Evolutionary conservation across 208 protist genomes (phyloP).

Genomic region (Trypanosoma scelopori): DNA sequence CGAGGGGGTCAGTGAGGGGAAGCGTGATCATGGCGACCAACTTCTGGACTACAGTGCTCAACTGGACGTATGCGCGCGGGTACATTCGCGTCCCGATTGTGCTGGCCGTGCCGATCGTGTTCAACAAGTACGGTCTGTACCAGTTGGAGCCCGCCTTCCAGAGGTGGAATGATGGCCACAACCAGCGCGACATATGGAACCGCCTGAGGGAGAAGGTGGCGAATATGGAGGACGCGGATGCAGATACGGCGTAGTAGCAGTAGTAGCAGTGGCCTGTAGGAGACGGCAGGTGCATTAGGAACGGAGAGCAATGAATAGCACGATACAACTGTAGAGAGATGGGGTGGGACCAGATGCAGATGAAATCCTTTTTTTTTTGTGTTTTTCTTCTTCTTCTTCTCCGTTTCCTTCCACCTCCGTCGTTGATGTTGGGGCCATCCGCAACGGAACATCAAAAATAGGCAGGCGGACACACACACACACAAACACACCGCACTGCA

Average conservation of each 20-base stretch:
- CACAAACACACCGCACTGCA: not conserved
- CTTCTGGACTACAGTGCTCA: slow-evolving; percentile 81
- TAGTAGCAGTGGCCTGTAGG: not conserved
- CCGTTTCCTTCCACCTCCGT: no score
- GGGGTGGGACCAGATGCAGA: not conserved
- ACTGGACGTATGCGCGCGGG: slow-evolving; percentile 84
- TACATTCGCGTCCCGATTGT: slow-evolving; percentile 85
- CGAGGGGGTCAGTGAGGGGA: not conserved
- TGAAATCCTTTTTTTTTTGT: slow-evolving; percentile 11
- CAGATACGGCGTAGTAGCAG: not conserved
- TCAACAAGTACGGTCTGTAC: slow-evolving; percentile 81
- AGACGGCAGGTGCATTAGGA: no score
- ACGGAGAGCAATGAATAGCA: not conserved
- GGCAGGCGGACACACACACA: no score
- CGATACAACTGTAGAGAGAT: not conserved
- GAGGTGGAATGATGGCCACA: slow-evolving; percentile 81
- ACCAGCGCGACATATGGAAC: slow-evolving; percentile 85
- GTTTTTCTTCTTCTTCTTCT: no score
- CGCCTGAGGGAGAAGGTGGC: slow-evolving; percentile 78
- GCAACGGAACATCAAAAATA: no score
- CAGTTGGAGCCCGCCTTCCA: slow-evolving; percentile 69
- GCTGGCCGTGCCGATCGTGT: slow-evolving; percentile 74
- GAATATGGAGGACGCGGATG: slow-evolving; percentile 34
- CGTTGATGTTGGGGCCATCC: not conserved
- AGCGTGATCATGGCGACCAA: slow-evolving; percentile 6